These are phyloP conservation scores for Macrophomina tecta DNA, from an alignment of 2,329 filamentous ascomycete genomes.

Conservation along the genomic window DNA sequence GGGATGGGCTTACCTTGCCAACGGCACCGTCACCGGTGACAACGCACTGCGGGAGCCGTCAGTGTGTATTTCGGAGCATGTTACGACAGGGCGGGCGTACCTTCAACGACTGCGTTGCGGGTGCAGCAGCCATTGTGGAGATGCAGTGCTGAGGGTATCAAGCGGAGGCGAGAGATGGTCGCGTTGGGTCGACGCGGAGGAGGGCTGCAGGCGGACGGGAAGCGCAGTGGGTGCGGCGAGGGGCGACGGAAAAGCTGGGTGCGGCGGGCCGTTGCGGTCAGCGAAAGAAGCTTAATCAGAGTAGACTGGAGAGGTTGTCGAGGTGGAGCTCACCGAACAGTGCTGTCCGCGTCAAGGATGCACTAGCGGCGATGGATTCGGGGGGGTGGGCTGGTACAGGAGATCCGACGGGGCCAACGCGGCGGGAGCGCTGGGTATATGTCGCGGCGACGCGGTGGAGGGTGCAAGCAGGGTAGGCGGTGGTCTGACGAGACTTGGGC, in stretches of 20 bases:
- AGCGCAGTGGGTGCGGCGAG: constrained; percentile 15
- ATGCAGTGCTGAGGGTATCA: constrained; percentile 18
- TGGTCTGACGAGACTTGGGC: constrained; percentile 25
- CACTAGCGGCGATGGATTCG: constrained; percentile 26
- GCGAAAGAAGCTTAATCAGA: constrained; percentile 9
- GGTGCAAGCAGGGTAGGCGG: constrained; percentile 14
- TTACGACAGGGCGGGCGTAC: constrained; percentile 52
- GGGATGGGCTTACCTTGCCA: constrained; percentile 75
- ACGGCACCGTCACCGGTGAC: constrained; percentile 99
- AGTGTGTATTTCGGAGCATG: constrained; percentile 12
- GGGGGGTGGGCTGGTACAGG: constrained; percentile 22
- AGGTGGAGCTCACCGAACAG: constrained; percentile 22
- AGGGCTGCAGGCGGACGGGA: background rate
- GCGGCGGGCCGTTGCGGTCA: constrained; percentile 9
- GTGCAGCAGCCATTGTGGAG: constrained; percentile 72
- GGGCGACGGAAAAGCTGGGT: constrained; percentile 11
- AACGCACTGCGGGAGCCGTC: constrained; percentile 73
- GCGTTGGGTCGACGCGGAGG: constrained; percentile 14
- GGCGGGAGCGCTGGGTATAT: constrained; percentile 12
- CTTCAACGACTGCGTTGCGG: constrained; percentile 90
- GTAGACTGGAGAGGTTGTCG: background rate
- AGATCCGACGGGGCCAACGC: constrained; percentile 11
- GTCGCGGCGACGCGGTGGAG: constrained; percentile 17
- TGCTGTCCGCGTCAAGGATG: constrained; percentile 20
- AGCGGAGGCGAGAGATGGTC: constrained; percentile 7